A percentile compares a stretch with the other conserved stretches of the same genome.
These are phyloP conservation scores for Phytophthora litchii DNA, from an alignment of 352 stramenopile species.

Conservation along the genomic window DNA sequence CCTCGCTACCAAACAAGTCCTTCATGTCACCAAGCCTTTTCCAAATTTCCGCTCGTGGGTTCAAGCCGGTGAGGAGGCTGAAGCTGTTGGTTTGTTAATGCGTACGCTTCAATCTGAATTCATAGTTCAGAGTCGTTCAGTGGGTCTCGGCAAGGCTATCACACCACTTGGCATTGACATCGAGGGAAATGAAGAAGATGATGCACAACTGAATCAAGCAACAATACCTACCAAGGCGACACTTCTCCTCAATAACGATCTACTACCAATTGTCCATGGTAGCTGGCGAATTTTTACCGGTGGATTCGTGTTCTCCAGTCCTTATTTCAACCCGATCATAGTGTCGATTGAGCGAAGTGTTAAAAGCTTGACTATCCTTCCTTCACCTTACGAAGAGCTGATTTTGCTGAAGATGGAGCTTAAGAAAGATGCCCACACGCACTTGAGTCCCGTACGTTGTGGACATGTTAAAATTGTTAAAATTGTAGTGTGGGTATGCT, in stretches of 20 bases:
- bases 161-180: constrained; percentile 40
- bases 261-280: constrained; percentile 49
- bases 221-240: constrained; percentile 38
- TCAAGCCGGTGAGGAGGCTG: constrained; percentile 49
- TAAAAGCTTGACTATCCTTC: constrained; percentile 49
- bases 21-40: constrained; percentile 66
- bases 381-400: constrained; percentile 67
- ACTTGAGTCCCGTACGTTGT: constrained; percentile 30
- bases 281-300: constrained; percentile 58
- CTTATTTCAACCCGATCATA: constrained; percentile 62
- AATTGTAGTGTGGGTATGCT: not conserved
- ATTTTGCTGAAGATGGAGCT: constrained; percentile 64
- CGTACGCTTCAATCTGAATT: constrained; percentile 64
- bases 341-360: constrained; percentile 71
- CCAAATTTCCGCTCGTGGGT: constrained; percentile 72
- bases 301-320: constrained; percentile 66
- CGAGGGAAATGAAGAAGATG: constrained; percentile 1
- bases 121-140: constrained; percentile 58
- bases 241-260: constrained; percentile 55
- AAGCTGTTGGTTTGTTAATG: constrained; percentile 46
- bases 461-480: not conserved
- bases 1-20: constrained; percentile 1
- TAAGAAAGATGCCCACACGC: constrained; percentile 34
- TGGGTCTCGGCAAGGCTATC: constrained; percentile 53
- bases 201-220: not conserved